These are phyloP conservation scores for Candolleomyces aberdarensis DNA, from an alignment of 768 basidiomycete genomes.

Conservation along the genomic window DNA sequence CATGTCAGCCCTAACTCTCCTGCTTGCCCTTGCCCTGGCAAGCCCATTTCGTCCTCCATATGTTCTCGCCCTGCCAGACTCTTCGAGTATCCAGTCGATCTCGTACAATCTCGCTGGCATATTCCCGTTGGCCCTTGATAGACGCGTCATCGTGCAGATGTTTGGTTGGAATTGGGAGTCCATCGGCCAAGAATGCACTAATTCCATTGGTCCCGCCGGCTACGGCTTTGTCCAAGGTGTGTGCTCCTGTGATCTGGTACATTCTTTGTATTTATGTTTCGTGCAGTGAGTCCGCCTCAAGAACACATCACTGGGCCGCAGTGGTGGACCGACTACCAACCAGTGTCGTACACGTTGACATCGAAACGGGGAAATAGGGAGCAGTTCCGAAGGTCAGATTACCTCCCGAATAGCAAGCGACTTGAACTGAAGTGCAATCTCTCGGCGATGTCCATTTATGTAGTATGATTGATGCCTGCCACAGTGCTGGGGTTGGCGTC, in stretches of 20 bases:
- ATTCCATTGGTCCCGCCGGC: constrained; percentile 66
- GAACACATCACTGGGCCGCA: constrained; percentile 57
- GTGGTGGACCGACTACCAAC: constrained; percentile 79
- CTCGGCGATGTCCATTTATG: not conserved
- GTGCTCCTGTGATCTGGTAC: not conserved
- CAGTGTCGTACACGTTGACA: constrained; percentile 61
- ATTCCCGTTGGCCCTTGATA: constrained; percentile 9
- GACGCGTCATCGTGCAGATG: constrained; percentile 64
- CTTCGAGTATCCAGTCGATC: no score
- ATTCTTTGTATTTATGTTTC: not conserved
- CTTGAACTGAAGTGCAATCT: not conserved
- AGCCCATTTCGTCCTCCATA: no score
- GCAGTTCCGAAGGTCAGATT: constrained; percentile 42
- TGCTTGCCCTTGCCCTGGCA: no score
- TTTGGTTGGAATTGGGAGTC: constrained; percentile 67
- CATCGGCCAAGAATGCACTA: constrained; percentile 59
- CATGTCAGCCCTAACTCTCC: no score
- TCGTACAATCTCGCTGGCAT: no score
- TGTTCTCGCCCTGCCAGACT: no score
- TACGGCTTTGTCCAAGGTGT: constrained; percentile 70
- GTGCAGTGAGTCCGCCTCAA: constrained; percentile 45
- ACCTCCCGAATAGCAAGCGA: constrained; percentile 4
- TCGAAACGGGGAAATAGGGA: constrained; percentile 61
- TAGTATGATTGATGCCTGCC: constrained; percentile 50
- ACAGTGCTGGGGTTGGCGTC: constrained; percentile 54